phyloP scores from a whole-genome alignment of 805 yeast genomes.

The Candida piceae region DNA sequence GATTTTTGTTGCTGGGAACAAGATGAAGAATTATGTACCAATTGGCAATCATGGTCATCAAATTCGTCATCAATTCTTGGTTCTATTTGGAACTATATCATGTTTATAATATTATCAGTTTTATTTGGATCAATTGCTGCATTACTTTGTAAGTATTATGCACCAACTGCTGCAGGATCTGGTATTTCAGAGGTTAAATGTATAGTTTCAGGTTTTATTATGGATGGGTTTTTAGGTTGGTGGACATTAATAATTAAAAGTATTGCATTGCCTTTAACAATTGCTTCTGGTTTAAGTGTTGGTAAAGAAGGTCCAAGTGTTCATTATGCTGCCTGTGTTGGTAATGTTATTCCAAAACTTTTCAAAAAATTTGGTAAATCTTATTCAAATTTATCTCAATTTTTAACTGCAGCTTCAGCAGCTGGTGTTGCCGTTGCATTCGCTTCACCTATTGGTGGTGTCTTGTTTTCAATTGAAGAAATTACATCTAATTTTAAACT shows the following conservation, averaged over 20 bases:
- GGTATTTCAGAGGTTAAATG: slow-evolving; percentile 97
- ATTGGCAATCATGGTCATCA: slow-evolving; percentile 67
- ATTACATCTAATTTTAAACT: slow-evolving; percentile 70
- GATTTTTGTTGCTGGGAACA: slow-evolving; percentile 81
- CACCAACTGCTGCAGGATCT: slow-evolving; percentile 94
- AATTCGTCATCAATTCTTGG: slow-evolving; percentile 8
- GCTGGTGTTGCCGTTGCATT: slow-evolving; percentile 99
- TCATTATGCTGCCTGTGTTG: slow-evolving; percentile 97
- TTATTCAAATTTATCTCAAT: slow-evolving; percentile 45
- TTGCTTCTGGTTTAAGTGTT: slow-evolving; percentile 86
- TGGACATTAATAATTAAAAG: slow-evolving; percentile 72
- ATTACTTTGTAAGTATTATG: slow-evolving; percentile 58
- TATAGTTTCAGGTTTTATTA: slow-evolving; percentile 83
- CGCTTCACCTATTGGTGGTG: slow-evolving; percentile 97
- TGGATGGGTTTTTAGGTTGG: slow-evolving; percentile 71
- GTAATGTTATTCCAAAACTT: slow-evolving; percentile 63
- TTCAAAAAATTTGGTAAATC: slow-evolving; percentile 41
- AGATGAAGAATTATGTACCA: slow-evolving; percentile 43
- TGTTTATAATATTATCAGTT: slow-evolving; percentile 56
- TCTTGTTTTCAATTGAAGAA: slow-evolving; percentile 87
- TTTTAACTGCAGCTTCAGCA: slow-evolving; percentile 85
- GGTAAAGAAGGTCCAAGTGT: slow-evolving; percentile 99
- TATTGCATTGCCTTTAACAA: slow-evolving; percentile 80
- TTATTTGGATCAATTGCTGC: slow-evolving; percentile 63
- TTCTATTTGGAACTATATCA: slow-evolving; percentile 43